Percentiles rank a stretch among this genome's conserved stretches.
These are phyloP conservation scores for Taiwanofungus camphoratus DNA, from an alignment of 1,284 basidiomycete genomes.

Conservation along the genomic window DNA sequence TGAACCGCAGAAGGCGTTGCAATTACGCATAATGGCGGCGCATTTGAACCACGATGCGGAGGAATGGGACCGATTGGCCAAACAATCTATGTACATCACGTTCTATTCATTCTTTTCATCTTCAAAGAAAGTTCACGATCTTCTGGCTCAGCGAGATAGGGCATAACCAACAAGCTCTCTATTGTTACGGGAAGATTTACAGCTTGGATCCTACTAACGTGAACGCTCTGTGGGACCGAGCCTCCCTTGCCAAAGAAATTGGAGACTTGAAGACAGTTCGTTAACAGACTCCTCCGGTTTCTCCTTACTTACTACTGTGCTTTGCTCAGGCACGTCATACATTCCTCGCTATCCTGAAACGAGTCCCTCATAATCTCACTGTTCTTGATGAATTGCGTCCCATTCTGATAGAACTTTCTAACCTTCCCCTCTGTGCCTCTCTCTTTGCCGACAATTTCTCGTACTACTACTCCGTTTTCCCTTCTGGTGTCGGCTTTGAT, in stretches of 20 bases:
- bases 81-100: constrained; percentile 58
- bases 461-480: constrained; percentile 37
- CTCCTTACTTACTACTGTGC: not conserved
- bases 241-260: constrained; percentile 74
- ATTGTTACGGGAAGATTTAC: constrained; percentile 86
- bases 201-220: constrained; percentile 78
- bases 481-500: constrained; percentile 28
- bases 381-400: constrained; percentile 78
- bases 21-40: constrained; percentile 85
- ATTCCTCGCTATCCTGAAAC: constrained; percentile 70
- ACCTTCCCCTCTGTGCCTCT: constrained; percentile 56
- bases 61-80: constrained; percentile 83
- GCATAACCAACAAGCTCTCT: constrained; percentile 81
- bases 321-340: constrained; percentile 62
- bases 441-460: constrained; percentile 62
- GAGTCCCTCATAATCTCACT: constrained; percentile 76
- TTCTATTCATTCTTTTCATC: not conserved
- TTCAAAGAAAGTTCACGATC: constrained; percentile 1
- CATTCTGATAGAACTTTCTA: constrained; percentile 68
- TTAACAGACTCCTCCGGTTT: not conserved
- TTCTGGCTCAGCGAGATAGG: constrained; percentile 49
- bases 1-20: constrained; percentile 69
- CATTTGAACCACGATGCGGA: constrained; percentile 82
- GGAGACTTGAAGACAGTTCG: constrained; percentile 62
- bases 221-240: constrained; percentile 88